These are phyloP conservation scores for Eragrostis curvula DNA, from an alignment of 176 grass and related monocot genomes.

Conservation along the genomic window DNA sequence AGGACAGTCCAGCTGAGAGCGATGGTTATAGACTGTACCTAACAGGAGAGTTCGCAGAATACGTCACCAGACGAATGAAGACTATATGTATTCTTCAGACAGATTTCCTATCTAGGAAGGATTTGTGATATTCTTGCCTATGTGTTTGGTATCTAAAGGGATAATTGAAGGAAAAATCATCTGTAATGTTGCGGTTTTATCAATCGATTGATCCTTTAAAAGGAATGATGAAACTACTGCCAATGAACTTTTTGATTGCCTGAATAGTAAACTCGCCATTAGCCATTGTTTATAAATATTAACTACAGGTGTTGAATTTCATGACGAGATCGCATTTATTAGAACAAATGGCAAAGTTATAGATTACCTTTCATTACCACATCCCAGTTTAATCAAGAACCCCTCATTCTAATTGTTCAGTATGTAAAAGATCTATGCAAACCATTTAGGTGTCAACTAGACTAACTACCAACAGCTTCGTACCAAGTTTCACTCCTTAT, in stretches of 20 bases:
- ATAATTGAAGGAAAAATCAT: conserved; percentile 17
- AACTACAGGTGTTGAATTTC: conserved; percentile 2
- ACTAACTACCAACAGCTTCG: background rate
- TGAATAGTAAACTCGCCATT: conserved; percentile 12
- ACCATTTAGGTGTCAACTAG: conserved; percentile 9
- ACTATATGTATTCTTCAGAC: background rate
- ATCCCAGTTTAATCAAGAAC: conserved; percentile 15
- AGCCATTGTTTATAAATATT: background rate
- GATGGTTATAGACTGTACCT: conserved; percentile 5
- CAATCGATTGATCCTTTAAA: conserved; percentile 4
- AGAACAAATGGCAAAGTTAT: conserved; percentile 25
- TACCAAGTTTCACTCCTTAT: conserved; percentile 25
- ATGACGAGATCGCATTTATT: conserved; percentile 13
- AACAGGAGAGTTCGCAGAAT: background rate
- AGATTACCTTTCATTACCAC: background rate
- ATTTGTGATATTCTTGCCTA: background rate
- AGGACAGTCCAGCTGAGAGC: conserved; percentile 24
- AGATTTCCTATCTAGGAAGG: background rate
- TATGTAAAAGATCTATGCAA: conserved; percentile 23
- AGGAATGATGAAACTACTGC: background rate
- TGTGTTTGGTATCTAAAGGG: background rate
- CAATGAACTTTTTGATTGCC: conserved; percentile 6
- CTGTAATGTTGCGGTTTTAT: conserved; percentile 2
- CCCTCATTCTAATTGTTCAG: conserved; percentile 23
- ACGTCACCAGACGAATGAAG: conserved; percentile 1